These are phyloP conservation scores for Cercis canadensis DNA, from an alignment of 306 rosid species.

Conservation along the genomic window DNA sequence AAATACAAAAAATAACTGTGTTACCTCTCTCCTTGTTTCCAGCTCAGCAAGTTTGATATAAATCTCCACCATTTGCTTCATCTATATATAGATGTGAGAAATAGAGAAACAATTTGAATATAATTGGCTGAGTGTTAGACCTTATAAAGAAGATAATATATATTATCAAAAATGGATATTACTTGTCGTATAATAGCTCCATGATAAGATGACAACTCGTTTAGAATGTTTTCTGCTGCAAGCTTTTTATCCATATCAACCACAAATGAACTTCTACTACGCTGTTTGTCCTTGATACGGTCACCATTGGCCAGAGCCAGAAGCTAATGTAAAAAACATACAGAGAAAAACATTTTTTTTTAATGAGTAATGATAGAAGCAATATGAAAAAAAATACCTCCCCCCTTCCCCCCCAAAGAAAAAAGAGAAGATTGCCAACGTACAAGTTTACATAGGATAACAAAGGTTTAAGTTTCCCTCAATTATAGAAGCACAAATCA, in stretches of 20 bases:
- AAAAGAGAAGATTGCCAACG: too few relatives aligned
- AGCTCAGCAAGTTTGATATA: conserved; percentile 95
- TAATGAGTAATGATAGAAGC: conserved; percentile 12
- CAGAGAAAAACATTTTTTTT: neutral
- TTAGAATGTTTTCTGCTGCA: conserved; percentile 85
- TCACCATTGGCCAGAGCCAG: conserved; percentile 88
- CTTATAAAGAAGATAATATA: conserved; percentile 3
- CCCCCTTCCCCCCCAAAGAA: too few relatives aligned
- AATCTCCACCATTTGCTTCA: conserved; percentile 95
- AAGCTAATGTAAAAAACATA: conserved; percentile 61
- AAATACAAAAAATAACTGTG: conserved; percentile 36
- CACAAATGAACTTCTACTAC: conserved; percentile 86
- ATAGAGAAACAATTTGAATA: conserved; percentile 17
- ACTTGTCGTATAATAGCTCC: conserved; percentile 77
- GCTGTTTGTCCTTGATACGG: conserved; percentile 91
- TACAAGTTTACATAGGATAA: too few relatives aligned
- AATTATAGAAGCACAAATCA: too few relatives aligned
- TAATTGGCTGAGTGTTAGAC: conserved; percentile 21
- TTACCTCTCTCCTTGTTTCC: conserved; percentile 88
- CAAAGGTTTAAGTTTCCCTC: too few relatives aligned
- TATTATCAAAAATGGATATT: conserved; percentile 14
- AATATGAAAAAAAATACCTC: conserved; percentile 25
- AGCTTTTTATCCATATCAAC: conserved; percentile 92
- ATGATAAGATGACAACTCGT: conserved; percentile 76
- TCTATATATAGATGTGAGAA: conserved; percentile 52